phyloP scores from a whole-genome alignment of 176 grass and related monocot species.

The Neostapfia colusana region DNA sequence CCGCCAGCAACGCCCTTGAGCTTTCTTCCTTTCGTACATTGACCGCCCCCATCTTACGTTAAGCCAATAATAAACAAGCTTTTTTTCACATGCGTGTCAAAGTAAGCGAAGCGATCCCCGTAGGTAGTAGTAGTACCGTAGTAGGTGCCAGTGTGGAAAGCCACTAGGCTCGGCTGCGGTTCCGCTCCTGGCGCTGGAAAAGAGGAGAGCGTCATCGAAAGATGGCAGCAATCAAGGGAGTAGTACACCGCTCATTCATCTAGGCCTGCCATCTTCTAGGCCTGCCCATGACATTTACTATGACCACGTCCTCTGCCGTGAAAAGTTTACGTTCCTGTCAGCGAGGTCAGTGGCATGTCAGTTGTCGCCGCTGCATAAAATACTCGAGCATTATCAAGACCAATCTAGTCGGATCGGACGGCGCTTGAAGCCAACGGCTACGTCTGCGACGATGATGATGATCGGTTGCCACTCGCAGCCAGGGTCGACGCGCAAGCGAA shows the following conservation, averaged over 20 bases:
- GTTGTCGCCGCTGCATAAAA: not conserved
- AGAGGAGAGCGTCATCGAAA: slow-evolving; percentile 52
- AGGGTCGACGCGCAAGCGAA: slow-evolving; percentile 39
- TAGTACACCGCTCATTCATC: not conserved
- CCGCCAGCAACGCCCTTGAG: not conserved
- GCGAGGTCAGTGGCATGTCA: slow-evolving; percentile 40
- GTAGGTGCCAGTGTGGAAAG: slow-evolving; percentile 24
- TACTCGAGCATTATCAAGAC: not conserved
- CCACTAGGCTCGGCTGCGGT: not conserved
- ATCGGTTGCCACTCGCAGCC: not conserved
- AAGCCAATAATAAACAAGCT: no score
- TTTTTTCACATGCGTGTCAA: slow-evolving; percentile 17
- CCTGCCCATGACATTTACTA: slow-evolving; percentile 39
- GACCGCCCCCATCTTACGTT: not conserved
- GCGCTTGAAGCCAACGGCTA: slow-evolving; percentile 12
- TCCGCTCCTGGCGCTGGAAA: slow-evolving; percentile 34
- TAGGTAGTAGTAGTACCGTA: not conserved
- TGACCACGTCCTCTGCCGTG: slow-evolving; percentile 11
- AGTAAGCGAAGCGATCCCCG: not conserved
- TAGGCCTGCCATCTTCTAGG: slow-evolving; percentile 15
- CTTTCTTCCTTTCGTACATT: not conserved
- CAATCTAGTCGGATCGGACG: slow-evolving; percentile 3
- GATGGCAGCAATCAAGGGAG: not conserved
- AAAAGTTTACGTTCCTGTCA: slow-evolving; percentile 2
- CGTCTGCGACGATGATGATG: slow-evolving; percentile 16